Conservation (phyloP, 2,329 filamentous ascomycete species). For the Penicillium janthinellum region DNA sequence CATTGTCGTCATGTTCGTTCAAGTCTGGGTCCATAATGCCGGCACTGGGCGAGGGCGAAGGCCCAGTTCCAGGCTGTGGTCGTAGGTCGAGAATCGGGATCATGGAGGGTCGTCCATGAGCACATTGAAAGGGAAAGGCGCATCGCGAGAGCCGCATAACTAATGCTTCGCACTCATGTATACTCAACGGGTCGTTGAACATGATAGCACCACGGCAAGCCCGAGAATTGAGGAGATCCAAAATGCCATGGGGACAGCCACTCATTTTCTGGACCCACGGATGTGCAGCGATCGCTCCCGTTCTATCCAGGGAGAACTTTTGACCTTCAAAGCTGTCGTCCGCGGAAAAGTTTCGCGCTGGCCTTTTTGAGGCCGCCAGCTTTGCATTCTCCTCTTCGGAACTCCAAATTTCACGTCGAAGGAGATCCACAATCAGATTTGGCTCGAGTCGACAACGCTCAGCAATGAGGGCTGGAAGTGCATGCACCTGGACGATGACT, state of each 20-base stretch:
- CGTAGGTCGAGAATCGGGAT: constrained; percentile 45
- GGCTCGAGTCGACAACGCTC: constrained; percentile 77
- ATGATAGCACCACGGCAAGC: constrained; percentile 54
- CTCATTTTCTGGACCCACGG: constrained; percentile 65
- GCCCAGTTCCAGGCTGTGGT: background rate
- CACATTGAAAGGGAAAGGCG: constrained; percentile 54
- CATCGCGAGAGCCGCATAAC: constrained; percentile 44
- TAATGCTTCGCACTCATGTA: constrained; percentile 43
- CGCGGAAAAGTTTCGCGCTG: background rate
- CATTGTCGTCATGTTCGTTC: constrained; percentile 6
- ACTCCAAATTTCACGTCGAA: constrained; percentile 75
- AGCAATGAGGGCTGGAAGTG: constrained; percentile 70
- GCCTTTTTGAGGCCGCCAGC: constrained; percentile 9
- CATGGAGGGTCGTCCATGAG: constrained; percentile 54
- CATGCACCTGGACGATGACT: constrained; percentile 51
- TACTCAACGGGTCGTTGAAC: constrained; percentile 51
- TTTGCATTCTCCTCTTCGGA: constrained; percentile 51
- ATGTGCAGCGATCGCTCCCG: background rate
- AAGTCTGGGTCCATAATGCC: background rate
- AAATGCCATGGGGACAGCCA: constrained; percentile 71
- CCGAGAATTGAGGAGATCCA: constrained; percentile 61
- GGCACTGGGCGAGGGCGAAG: background rate
- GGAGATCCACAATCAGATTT: constrained; percentile 68
- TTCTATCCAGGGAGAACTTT: background rate
- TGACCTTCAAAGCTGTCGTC: background rate